Percentiles rank a stretch among this genome's conserved stretches.
Conservation (phyloP, 768 basidiomycete genomes). For the Hericium rajendrae region DNA sequence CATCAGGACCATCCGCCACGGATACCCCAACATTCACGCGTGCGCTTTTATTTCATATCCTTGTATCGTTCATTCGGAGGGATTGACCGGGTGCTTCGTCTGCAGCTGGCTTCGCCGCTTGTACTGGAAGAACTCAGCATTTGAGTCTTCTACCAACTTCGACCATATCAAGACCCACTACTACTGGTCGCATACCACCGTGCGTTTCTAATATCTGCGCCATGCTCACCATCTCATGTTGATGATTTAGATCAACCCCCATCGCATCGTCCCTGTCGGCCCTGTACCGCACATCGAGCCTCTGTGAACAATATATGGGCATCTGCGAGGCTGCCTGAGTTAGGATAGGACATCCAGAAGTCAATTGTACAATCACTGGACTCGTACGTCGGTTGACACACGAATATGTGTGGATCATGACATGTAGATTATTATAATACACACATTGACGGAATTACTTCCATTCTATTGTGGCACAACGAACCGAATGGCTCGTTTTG, state of each 20-base stretch:
- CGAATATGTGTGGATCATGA: too few relatives aligned
- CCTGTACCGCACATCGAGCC: slow-evolving; percentile 63
- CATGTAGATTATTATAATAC: too few relatives aligned
- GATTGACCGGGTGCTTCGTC: neutral
- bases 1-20: slow-evolving; percentile 71
- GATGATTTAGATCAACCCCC: slow-evolving; percentile 58
- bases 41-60: slow-evolving; percentile 25
- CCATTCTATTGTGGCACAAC: too few relatives aligned
- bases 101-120: slow-evolving; percentile 72
- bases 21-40: slow-evolving; percentile 73
- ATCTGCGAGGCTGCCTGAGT: too few relatives aligned
- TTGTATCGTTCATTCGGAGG: neutral
- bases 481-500: too few relatives aligned
- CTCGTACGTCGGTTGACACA: too few relatives aligned
- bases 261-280: slow-evolving; percentile 66
- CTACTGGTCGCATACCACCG: slow-evolving; percentile 50
- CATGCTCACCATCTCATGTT: neutral
- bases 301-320: slow-evolving; percentile 17
- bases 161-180: slow-evolving; percentile 79
- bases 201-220: slow-evolving; percentile 12
- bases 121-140: slow-evolving; percentile 87
- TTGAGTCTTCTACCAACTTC: slow-evolving; percentile 82
- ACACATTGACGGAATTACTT: too few relatives aligned
- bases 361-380: too few relatives aligned
- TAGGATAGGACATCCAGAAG: too few relatives aligned